Conservation (phyloP, 257 asterid genomes). For the Plantago major region DNA sequence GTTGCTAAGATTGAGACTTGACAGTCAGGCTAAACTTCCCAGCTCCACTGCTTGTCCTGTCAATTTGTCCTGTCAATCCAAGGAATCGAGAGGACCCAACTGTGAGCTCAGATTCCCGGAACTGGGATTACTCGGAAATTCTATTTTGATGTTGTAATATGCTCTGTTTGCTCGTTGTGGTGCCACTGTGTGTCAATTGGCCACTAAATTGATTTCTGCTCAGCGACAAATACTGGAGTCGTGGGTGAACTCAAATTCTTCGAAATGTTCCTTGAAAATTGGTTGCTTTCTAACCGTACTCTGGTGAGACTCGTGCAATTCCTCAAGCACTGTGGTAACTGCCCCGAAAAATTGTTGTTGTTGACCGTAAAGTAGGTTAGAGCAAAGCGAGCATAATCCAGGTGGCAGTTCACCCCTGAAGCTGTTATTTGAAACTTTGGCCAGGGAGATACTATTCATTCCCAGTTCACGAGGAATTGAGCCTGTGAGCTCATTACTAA, state of each 20-base stretch:
- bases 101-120: constrained; percentile 54
- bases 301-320: constrained; percentile 48
- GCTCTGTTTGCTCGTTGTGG: too few relatives aligned
- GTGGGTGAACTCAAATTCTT: constrained; percentile 54
- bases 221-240: constrained; percentile 43
- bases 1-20: constrained; percentile 46
- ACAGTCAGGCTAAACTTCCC: constrained; percentile 38
- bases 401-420: constrained; percentile 69
- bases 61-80: constrained; percentile 53
- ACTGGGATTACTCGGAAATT: constrained; percentile 58
- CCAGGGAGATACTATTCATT: constrained; percentile 31
- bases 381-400: constrained; percentile 50
- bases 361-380: constrained; percentile 43
- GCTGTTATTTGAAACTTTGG: constrained; percentile 44
- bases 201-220: constrained; percentile 54
- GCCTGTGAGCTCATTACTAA: constrained; percentile 47
- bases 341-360: constrained; percentile 56
- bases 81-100: constrained; percentile 39
- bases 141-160: too few relatives aligned
- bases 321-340: constrained; percentile 61
- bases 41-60: constrained; percentile 48
- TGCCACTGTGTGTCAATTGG: constrained; percentile 55
- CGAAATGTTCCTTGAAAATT: constrained; percentile 55
- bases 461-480: constrained; percentile 59
- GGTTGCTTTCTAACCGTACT: constrained; percentile 59